Evolutionary conservation across 2,329 filamentous ascomycete genomes (phyloP), one percentile per base, ranked within the genome.

Genomic region (Colletotrichum sp.): DNA sequence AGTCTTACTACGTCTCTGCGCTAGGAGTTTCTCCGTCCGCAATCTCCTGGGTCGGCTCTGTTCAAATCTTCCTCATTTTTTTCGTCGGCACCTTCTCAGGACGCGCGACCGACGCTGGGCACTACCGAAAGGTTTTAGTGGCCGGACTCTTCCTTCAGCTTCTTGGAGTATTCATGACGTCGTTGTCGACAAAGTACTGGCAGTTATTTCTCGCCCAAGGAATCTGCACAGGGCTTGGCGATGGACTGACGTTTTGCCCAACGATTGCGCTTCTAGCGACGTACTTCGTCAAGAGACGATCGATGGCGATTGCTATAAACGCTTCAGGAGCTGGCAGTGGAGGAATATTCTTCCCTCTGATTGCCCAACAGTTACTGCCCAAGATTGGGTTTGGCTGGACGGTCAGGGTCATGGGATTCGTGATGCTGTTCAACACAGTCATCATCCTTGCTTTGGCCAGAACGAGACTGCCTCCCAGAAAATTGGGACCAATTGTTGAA

Each of bases 291-390:
- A 88, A 83, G 34, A 89, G 89, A 19, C 87, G 90, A 5, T 89
- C 88, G 0, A 85, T 93, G 7, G 93, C 92, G 2, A 86, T 94
- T 22, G 91, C 91, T 0, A 86, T 93, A 11, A 87, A 88, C 13
- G 90, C 92, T 0, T 89, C 89, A 0, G 93, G 93, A 1, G 91
- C 90, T 34, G 89, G 88, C 0, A 90, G 90, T 0, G 93, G 93
- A 2, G 93, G 93, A 0, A 84, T 94, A 30, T 86, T 94, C 8
- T 94, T 92, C 79, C 92, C 93, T 0, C 6, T 59, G n/a, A 77
- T 77, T 36, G 72, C 69, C 7, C 64, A 77, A 7, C 52, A 55
- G 5, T n/a, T 49, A 4, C 19, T 75, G 32, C 30, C 62, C 2
- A 25, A 55, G 1, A 25, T 75, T 4, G 76, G 76, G 2, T 77